Percentiles rank a stretch among this genome's conserved stretches.
Evolutionary conservation across 768 basidiomycete species (phyloP).

Genomic region (Lactarius hengduanensis): DNA sequence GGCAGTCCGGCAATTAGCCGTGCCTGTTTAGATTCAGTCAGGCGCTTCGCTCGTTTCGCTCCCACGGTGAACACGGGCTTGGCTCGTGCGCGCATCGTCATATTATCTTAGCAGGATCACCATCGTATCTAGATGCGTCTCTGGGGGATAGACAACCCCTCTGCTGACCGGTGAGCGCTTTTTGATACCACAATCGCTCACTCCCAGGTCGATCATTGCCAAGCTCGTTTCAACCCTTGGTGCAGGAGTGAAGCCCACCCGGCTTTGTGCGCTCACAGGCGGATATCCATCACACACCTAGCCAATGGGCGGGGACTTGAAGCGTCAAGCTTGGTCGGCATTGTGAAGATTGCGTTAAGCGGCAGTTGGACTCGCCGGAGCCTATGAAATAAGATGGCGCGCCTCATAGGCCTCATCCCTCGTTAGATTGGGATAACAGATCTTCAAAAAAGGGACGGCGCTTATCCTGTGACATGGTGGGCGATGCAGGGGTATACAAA

Average conservation of each 20-base stretch:
- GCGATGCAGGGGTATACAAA: neutral
- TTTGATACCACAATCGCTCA: neutral
- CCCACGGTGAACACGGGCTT: neutral
- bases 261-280: neutral
- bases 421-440: constrained; percentile 13
- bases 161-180: neutral
- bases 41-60: neutral
- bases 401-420: no score
- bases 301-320: neutral
- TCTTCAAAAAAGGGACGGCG: constrained; percentile 1
- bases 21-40: neutral
- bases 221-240: neutral
- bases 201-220: neutral
- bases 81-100: neutral
- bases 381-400: neutral
- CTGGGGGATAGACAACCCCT: neutral
- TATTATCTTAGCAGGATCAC: neutral
- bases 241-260: neutral
- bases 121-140: neutral
- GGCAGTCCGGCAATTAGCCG: neutral
- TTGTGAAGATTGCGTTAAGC: constrained; percentile 12
- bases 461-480: constrained; percentile 3
- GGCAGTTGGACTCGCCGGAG: constrained; percentile 1
- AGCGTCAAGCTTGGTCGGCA: neutral
- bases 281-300: neutral